phyloP scores from a whole-genome alignment of 2,329 filamentous ascomycete species.

The Neonectria magnoliae region DNA sequence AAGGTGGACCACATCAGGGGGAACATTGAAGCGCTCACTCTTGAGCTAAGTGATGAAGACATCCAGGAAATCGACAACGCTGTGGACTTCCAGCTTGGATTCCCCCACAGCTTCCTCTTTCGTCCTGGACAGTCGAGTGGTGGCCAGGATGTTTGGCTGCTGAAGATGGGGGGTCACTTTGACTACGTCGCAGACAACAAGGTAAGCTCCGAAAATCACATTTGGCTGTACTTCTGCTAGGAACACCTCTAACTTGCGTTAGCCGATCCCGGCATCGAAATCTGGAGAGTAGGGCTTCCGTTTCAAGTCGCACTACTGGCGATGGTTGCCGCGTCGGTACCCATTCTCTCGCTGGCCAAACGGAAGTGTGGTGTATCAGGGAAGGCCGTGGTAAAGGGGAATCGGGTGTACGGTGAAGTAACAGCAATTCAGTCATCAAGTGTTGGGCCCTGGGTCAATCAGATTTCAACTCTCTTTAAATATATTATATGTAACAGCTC shows the following conservation, averaged over 20 bases:
- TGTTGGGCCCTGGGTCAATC: no score
- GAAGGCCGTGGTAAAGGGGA: neutral
- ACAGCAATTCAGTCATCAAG: neutral
- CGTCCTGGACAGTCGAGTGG: slow-evolving; percentile 50
- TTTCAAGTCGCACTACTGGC: slow-evolving; percentile 44
- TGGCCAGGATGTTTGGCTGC: slow-evolving; percentile 54
- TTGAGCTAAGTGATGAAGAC: slow-evolving; percentile 69
- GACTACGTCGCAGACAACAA: slow-evolving; percentile 60
- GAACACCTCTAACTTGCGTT: slow-evolving; percentile 6
- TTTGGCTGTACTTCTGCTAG: neutral
- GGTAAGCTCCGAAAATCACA: slow-evolving; percentile 38
- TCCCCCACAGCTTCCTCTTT: slow-evolving; percentile 71
- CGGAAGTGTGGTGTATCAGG: slow-evolving; percentile 14
- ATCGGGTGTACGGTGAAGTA: neutral
- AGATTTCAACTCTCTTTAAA: neutral
- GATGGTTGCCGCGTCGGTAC: slow-evolving; percentile 43
- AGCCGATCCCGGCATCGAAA: slow-evolving; percentile 55
- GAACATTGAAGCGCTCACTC: slow-evolving; percentile 74
- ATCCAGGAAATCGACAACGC: slow-evolving; percentile 73
- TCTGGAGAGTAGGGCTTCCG: slow-evolving; percentile 54
- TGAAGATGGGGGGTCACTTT: slow-evolving; percentile 58
- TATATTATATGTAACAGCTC: neutral
- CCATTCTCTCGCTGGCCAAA: slow-evolving; percentile 26
- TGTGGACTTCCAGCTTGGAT: slow-evolving; percentile 71
- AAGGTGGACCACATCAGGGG: slow-evolving; percentile 75